Evolutionary conservation across 169 alveolate species (phyloP), one percentile per base, ranked within the genome.

Genomic region (Eimeria necatrix): DNA sequence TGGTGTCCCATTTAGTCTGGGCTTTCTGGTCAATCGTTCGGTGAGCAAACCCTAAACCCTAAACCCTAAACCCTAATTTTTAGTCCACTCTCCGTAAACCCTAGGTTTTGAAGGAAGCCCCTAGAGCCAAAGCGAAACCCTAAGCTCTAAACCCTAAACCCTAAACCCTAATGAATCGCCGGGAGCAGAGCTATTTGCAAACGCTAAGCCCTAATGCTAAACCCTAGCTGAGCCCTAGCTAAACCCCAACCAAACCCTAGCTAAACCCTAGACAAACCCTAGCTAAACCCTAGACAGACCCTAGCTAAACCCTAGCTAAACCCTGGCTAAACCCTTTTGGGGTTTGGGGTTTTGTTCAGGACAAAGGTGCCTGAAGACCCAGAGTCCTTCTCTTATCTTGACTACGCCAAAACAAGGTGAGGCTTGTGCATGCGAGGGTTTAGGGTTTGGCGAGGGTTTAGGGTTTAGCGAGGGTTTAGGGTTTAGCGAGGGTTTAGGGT

Each of bases 1-100:
- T 64, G 8, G 76, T n/a, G 9, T 64, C 76, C 9, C 76, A 64
- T 24, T 5, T 64, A 20, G 41, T 14, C 32, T 64, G 76, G 76
- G 76, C 76, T n/a, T 64, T 64, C 76, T 64, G 76, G 76, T 64
- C 76, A 64, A 24, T 64, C 5, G 76, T 64, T 14, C 76, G 76
- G 76, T 64, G 20, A 64, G 76, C 76, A 14, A 64, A 9, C 76
- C 26, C 76, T 8, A 64, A 64, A 64, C 26, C 26, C 76, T 64
- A n/a, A 64, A n/a, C 76, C 26, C 18, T 64, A 9, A 14, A 64
- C 76, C 18, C 76, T n/a, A n/a, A 5, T 9, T 9, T 64, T 64
- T 14, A 56, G n/a, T n/a, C n/a, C n/a, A n/a, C n/a, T n/a, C n/a
- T n/a, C 14, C 64, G 64, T 56, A 8, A 9, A 56, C 64, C 8